Conservation (phyloP, 2,329 filamentous ascomycete species). For the Epichloe baconii region DNA sequence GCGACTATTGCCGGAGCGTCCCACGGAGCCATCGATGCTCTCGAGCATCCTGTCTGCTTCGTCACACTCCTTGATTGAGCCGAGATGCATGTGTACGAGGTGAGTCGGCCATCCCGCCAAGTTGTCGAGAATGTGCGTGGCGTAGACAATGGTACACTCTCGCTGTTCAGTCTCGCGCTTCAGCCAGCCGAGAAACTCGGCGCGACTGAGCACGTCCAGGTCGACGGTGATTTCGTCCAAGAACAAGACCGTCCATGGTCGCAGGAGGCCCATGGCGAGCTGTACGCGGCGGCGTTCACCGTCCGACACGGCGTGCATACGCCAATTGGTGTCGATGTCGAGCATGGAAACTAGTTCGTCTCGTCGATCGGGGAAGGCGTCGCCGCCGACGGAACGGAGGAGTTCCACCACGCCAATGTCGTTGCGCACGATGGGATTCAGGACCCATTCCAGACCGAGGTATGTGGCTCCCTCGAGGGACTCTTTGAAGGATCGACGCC, state of each 20-base stretch:
- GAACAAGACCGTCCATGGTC: conserved; percentile 82
- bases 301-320: conserved; percentile 91
- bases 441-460: conserved; percentile 92
- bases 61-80: conserved; percentile 78
- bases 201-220: conserved; percentile 73
- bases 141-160: conserved; percentile 87
- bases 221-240: conserved; percentile 97
- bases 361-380: conserved; percentile 65
- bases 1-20: conserved; percentile 56
- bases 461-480: conserved; percentile 91
- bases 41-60: conserved; percentile 55
- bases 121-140: conserved; percentile 94
- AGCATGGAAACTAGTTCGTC: conserved; percentile 81
- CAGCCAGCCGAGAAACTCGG: conserved; percentile 75
- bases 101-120: conserved; percentile 90
- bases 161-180: conserved; percentile 73
- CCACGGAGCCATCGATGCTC: conserved; percentile 26
- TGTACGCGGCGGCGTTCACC: conserved; percentile 87
- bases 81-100: conserved; percentile 88
- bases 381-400: conserved; percentile 72
- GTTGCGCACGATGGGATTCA: conserved; percentile 89
- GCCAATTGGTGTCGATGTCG: conserved; percentile 84
- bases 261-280: conserved; percentile 84
- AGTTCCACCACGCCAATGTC: conserved; percentile 88
- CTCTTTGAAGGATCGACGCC: conserved; percentile 82